Percentiles rank a stretch among this genome's conserved stretches.
Evolutionary conservation across 2,329 filamentous ascomycete genomes (phyloP).

Genomic region (Calonectria crousiana): DNA sequence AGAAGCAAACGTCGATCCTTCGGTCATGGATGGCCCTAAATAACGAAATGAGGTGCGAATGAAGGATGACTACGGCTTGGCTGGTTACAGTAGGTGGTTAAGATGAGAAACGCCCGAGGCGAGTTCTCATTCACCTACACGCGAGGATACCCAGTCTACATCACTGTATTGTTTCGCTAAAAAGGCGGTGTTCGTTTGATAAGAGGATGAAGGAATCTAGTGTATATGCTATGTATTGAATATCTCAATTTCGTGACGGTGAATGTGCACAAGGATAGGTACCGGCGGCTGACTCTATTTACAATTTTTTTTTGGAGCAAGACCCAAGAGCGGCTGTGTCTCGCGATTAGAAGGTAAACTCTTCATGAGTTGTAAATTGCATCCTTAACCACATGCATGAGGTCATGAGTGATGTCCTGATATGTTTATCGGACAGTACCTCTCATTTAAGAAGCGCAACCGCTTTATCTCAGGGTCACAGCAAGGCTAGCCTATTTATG

Average conservation of each 20-base stretch:
- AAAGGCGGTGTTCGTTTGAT: not conserved
- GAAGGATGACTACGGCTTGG: conserved; percentile 19
- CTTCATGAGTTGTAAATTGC: not conserved
- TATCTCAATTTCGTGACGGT: not conserved
- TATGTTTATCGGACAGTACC: not conserved
- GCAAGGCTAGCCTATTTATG: not conserved
- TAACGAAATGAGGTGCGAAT: not conserved
- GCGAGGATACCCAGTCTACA: not conserved
- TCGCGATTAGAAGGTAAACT: not conserved
- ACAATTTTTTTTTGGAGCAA: not conserved
- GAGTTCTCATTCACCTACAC: not conserved
- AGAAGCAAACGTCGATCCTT: conserved; percentile 17
- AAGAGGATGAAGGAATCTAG: not conserved
- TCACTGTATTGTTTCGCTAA: not conserved
- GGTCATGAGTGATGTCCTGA: not conserved
- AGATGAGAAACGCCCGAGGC: not conserved
- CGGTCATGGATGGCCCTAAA: conserved; percentile 5
- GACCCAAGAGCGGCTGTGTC: not conserved
- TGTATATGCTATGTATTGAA: not conserved
- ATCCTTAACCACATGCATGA: not conserved
- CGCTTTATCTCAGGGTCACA: not conserved
- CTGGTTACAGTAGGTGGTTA: conserved; percentile 4
- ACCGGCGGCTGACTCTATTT: not conserved
- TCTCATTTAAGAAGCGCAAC: not conserved
- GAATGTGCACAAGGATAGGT: not conserved